Percentiles rank a stretch among this genome's conserved stretches.
Evolutionary conservation across 257 asterid genomes (phyloP).

Genomic region (Paulownia fortunei): DNA sequence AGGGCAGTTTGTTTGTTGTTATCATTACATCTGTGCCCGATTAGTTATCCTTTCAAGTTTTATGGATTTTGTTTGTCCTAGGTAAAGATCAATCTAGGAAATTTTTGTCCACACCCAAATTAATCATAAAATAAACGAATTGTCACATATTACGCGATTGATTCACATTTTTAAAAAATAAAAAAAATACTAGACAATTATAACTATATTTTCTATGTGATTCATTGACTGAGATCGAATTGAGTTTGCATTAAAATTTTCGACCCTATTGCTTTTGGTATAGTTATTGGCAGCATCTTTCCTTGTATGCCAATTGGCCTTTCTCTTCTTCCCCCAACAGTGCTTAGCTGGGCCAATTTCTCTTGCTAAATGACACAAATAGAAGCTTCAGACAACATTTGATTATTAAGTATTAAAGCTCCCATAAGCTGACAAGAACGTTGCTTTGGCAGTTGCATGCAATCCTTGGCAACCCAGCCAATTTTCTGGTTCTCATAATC

Average conservation of each 20-base stretch:
- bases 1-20: not conserved
- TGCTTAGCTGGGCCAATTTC: too few relatives aligned
- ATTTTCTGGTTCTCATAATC: not conserved
- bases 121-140: too few relatives aligned
- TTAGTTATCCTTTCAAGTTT: not conserved
- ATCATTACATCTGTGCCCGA: too few relatives aligned
- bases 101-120: too few relatives aligned
- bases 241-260: not conserved
- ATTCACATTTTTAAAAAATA: too few relatives aligned
- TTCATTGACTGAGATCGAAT: not conserved
- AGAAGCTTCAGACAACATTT: too few relatives aligned
- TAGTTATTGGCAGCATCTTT: not conserved
- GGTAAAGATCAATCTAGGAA: too few relatives aligned
- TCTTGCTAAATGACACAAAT: too few relatives aligned
- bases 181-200: not conserved
- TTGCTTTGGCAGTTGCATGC: not conserved
- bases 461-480: not conserved
- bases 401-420: too few relatives aligned
- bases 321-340: not conserved
- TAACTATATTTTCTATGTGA: not conserved
- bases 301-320: not conserved
- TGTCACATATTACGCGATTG: too few relatives aligned
- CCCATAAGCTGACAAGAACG: not conserved
- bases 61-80: not conserved
- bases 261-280: too few relatives aligned